phyloP scores from a whole-genome alignment of 2,329 filamentous ascomycete genomes.

The Escovopsis sp. region DNA sequence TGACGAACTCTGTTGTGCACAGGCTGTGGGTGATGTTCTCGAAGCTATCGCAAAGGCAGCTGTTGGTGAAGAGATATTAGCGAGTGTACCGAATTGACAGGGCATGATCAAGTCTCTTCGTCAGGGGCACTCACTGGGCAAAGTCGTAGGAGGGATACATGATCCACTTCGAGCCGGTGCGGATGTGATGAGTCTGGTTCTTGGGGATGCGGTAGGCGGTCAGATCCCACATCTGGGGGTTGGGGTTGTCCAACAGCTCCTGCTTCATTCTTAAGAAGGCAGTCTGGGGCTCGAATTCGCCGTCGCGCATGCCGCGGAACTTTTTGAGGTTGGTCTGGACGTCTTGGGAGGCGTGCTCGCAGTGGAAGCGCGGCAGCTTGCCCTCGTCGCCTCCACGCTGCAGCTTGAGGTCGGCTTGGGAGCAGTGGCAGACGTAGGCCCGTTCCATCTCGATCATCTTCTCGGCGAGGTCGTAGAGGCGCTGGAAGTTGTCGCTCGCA shows the following conservation, averaged over 20 bases:
- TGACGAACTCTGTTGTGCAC: conserved; percentile 85
- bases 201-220: conserved; percentile 76
- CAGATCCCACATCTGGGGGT: conserved; percentile 94
- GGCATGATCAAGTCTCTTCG: background rate
- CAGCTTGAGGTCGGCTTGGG: conserved; percentile 65
- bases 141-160: conserved; percentile 96
- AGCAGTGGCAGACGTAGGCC: conserved; percentile 80
- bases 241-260: conserved; percentile 58
- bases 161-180: conserved; percentile 71
- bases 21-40: conserved; percentile 85
- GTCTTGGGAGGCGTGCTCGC: conserved; percentile 60
- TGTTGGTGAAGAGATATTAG: background rate
- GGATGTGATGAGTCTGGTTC: conserved; percentile 54
- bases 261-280: conserved; percentile 91
- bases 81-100: background rate
- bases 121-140: conserved; percentile 27
- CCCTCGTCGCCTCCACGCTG: conserved; percentile 67
- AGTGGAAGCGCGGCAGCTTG: conserved; percentile 58
- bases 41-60: conserved; percentile 83
- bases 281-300: conserved; percentile 72
- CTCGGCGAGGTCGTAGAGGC: conserved; percentile 77
- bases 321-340: conserved; percentile 64
- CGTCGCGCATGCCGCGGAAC: conserved; percentile 81
- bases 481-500: conserved; percentile 80
- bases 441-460: conserved; percentile 57